These are phyloP conservation scores for Scenedesmus sp. DNA, from an alignment of 163 green algal species.

Conservation along the genomic window DNA sequence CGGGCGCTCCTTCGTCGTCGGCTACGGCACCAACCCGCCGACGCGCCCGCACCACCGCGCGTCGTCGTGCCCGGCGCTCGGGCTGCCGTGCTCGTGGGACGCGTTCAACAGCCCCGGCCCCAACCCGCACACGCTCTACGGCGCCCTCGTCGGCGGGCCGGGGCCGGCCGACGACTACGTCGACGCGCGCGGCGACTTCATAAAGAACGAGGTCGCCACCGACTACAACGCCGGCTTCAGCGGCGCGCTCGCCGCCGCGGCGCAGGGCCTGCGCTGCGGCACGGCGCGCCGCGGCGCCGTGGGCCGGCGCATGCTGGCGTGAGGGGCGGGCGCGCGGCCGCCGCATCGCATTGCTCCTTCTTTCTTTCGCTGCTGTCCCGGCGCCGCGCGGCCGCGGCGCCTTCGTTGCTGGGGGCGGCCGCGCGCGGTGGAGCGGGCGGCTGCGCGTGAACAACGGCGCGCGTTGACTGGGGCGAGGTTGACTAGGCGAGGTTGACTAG, in stretches of 20 bases:
- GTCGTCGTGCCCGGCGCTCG: constrained; percentile 16
- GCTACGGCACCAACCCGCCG: constrained; percentile 39
- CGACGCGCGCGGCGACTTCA: constrained; percentile 28
- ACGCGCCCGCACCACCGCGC: constrained; percentile 30
- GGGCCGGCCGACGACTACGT: constrained; percentile 7
- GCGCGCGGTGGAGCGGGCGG: too few species aligned
- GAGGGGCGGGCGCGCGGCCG: too few species aligned
- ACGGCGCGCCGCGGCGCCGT: too few species aligned
- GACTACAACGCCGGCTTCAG: constrained; percentile 45
- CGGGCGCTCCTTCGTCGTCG: constrained; percentile 52
- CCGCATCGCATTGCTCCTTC: too few species aligned
- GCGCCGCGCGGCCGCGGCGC: too few species aligned
- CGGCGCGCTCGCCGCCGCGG: background rate
- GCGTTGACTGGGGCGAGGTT: too few species aligned
- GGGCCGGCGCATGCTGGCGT: too few species aligned
- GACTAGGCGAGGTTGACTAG: too few species aligned
- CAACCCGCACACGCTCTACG: constrained; percentile 42
- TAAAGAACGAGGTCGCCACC: constrained; percentile 45
- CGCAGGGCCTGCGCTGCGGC: too few species aligned
- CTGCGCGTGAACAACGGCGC: too few species aligned
- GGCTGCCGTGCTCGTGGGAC: constrained; percentile 32
- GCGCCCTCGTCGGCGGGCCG: constrained; percentile 39
- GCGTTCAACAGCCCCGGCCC: constrained; percentile 26
- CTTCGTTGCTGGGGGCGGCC: too few species aligned
- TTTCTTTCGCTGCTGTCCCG: background rate